Base-by-base conservation (phyloP, 2,329 filamentous ascomycete genomes). In the Leptographium wingfieldii region DNA sequence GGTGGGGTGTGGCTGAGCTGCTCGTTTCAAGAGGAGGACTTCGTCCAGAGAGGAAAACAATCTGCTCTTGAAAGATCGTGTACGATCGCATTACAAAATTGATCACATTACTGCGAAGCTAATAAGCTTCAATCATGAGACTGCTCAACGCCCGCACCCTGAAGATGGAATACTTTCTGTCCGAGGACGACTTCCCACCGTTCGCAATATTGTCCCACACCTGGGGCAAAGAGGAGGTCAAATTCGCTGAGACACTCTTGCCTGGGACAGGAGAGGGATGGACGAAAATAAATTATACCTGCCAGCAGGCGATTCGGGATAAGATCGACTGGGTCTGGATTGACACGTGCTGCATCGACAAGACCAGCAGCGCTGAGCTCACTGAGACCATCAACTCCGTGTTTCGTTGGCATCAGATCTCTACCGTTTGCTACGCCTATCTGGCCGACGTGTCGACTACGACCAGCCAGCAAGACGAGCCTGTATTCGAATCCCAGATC, bases 321-420 rank as follows among this genome's bases (percentile, higher is more conserved):
- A 66, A 65, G 9, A 58, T 69, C 5, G 62, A 55, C 4, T 73
- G 70, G 51, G 62, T 67, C 19, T 74, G 72, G 72, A 64, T 72
- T 9, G 72, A 74, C 63, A 73, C 71, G 1, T 72, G 69, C 63
- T 73, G 72, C 56, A 73, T 74, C 59, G 68, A 73, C 62, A 73
- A 73, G 61, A 62, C 61, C 1, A 69, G 65, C 59, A 69, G 66
- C 51, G 65, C 70, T 0, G 72, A 73, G 64, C 64, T 74, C 2
- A 68, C 68, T 1, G 68, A 72, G 59, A 67, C 70, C 4, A 72
- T 65, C 59, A 63, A 63, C 55, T 63, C 61, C 56, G 64, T 65
- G 63, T 65, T 63, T 14, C 55, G 48, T 16, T 74, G 71, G 69
- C 73, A 74, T 61, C 63, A 64, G 10, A 62, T 68, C n/a, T 68